phyloP scores from a whole-genome alignment of 2,329 filamentous ascomycete genomes.

The Colletotrichum karsti region DNA sequence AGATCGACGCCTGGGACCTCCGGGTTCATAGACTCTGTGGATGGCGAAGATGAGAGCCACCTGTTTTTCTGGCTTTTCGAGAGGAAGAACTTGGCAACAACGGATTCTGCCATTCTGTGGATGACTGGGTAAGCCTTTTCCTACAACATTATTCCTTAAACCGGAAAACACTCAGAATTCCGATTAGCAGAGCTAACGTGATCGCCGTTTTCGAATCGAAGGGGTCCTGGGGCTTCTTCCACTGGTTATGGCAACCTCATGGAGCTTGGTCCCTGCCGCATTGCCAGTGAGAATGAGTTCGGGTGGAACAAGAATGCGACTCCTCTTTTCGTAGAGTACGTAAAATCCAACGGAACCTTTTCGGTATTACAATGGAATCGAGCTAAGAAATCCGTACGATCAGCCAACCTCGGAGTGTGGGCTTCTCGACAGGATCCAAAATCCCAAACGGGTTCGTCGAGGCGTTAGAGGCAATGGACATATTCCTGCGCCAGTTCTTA shows the following conservation, averaged over 20 bases:
- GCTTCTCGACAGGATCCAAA: neutral
- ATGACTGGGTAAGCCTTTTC: neutral
- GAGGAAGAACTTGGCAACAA: neutral
- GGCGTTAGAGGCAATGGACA: neutral
- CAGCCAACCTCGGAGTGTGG: neutral
- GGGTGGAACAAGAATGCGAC: slow-evolving; percentile 1
- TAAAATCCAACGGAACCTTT: too few relatives aligned
- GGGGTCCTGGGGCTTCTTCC: slow-evolving; percentile 4
- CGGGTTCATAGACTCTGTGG: neutral
- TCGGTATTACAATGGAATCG: too few relatives aligned
- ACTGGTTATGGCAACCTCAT: slow-evolving; percentile 1
- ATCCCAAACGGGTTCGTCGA: neutral
- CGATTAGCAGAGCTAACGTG: too few relatives aligned
- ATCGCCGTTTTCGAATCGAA: neutral
- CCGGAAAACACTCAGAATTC: too few relatives aligned
- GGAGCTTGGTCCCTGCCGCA: slow-evolving; percentile 5
- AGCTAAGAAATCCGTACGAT: too few relatives aligned
- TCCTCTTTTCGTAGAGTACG: neutral
- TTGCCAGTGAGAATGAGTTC: neutral
- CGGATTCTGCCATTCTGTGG: slow-evolving; percentile 1
- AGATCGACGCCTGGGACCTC: neutral
- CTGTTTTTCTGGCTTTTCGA: slow-evolving; percentile 14
- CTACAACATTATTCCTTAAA: too few relatives aligned
- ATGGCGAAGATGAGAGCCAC: neutral
- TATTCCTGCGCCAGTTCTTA: neutral